phyloP scores from a whole-genome alignment of 176 grass and related monocot genomes.

The Musa itinerans region DNA sequence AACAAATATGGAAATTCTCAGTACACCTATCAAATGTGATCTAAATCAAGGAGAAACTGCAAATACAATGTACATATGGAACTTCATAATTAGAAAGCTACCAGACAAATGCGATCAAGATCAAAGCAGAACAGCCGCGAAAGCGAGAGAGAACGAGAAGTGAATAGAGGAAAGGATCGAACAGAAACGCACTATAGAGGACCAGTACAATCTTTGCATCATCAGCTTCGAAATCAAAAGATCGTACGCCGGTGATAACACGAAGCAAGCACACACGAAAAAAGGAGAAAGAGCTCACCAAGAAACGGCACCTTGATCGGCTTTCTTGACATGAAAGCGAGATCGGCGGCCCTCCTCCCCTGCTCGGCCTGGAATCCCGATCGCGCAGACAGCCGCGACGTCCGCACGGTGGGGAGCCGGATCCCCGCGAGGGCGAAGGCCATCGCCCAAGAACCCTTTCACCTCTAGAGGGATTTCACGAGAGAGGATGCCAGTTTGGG shows the following conservation, averaged over 20 bases:
- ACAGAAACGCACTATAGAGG: too few species aligned
- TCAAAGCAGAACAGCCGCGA: background rate
- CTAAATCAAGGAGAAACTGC: background rate
- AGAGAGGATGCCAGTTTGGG: background rate
- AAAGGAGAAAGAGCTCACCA: constrained; percentile 1
- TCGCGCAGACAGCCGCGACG: background rate
- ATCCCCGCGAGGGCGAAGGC: constrained; percentile 2
- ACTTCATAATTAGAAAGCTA: background rate
- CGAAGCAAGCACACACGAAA: background rate
- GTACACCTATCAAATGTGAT: too few species aligned
- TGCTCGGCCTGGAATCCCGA: background rate
- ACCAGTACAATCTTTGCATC: too few species aligned
- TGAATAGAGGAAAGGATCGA: background rate
- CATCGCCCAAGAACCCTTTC: background rate
- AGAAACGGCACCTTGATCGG: background rate
- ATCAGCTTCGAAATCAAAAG: too few species aligned
- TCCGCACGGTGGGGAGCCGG: background rate
- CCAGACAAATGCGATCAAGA: background rate
- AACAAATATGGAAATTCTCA: too few species aligned
- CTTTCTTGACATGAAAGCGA: background rate
- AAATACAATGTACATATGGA: background rate
- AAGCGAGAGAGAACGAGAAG: background rate
- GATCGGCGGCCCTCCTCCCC: background rate
- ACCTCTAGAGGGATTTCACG: background rate
- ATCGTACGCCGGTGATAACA: background rate